Evolutionary conservation across 2,329 filamentous ascomycete species (phyloP).

Genomic region (Whalleya microplaca): DNA sequence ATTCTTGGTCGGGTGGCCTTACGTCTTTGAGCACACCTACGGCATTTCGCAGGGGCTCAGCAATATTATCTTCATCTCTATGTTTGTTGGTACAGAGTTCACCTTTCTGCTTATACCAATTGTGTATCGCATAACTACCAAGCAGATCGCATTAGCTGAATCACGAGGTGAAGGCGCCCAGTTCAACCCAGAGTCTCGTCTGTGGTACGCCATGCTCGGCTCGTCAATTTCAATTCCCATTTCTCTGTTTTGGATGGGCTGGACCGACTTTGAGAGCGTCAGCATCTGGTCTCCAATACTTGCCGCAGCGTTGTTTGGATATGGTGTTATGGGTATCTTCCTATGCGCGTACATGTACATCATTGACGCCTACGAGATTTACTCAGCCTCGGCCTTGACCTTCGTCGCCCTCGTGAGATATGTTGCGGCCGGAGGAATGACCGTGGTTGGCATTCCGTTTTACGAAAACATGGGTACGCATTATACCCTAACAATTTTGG

Average conservation of each 20-base stretch:
- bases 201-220: constrained; percentile 49
- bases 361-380: constrained; percentile 41
- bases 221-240: constrained; percentile 47
- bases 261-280: constrained; percentile 46
- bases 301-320: constrained; percentile 48
- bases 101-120: constrained; percentile 40
- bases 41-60: constrained; percentile 45
- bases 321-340: constrained; percentile 47
- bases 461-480: constrained; percentile 40
- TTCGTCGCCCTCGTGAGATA: constrained; percentile 40
- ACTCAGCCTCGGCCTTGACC: constrained; percentile 38
- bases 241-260: constrained; percentile 55
- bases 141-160: constrained; percentile 37
- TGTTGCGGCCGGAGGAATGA: constrained; percentile 39
- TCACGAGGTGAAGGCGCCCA: constrained; percentile 44
- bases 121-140: constrained; percentile 38
- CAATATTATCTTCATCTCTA: constrained; percentile 48
- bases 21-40: constrained; percentile 51
- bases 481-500: constrained; percentile 40
- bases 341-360: constrained; percentile 42
- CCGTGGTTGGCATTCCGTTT: constrained; percentile 40
- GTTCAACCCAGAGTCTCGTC: constrained; percentile 42
- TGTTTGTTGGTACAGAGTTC: constrained; percentile 46
- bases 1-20: constrained; percentile 55
- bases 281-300: constrained; percentile 51